Evolutionary conservation across 2,329 filamentous ascomycete species (phyloP).

Genomic region (Ceratocystis eucalypticola): DNA sequence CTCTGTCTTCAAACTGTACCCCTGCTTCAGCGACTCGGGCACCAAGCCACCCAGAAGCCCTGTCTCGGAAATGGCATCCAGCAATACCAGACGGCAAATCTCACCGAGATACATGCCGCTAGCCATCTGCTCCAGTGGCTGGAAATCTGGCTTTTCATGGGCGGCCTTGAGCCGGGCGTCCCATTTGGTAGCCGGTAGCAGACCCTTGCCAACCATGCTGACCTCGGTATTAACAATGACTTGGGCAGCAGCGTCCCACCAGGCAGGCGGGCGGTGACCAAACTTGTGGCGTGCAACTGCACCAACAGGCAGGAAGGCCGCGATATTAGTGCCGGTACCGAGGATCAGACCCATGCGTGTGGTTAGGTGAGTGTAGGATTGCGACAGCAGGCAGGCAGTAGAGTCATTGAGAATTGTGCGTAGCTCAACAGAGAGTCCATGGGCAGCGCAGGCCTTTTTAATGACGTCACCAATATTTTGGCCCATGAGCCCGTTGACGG

Average conservation of each 20-base stretch:
- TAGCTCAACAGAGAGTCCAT: slow-evolving; percentile 41
- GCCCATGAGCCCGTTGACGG: slow-evolving; percentile 43
- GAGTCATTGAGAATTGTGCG: slow-evolving; percentile 54
- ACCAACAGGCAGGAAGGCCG: slow-evolving; percentile 47
- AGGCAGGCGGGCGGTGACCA: slow-evolving; percentile 38
- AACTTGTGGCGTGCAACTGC: slow-evolving; percentile 44
- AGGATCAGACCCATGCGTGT: slow-evolving; percentile 53
- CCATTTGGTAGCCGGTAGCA: slow-evolving; percentile 49
- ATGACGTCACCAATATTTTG: slow-evolving; percentile 48
- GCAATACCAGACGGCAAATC: slow-evolving; percentile 42
- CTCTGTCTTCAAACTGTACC: slow-evolving; percentile 48
- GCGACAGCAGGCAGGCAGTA: slow-evolving; percentile 50
- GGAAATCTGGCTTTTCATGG: slow-evolving; percentile 45
- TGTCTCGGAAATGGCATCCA: slow-evolving; percentile 44
- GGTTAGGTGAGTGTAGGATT: slow-evolving; percentile 44
- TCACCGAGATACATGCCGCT: slow-evolving; percentile 56
- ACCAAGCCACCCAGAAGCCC: slow-evolving; percentile 44
- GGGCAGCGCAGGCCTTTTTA: slow-evolving; percentile 37
- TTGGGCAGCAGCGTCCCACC: slow-evolving; percentile 46
- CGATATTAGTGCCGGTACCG: slow-evolving; percentile 54
- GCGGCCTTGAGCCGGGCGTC: slow-evolving; percentile 39
- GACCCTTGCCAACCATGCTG: slow-evolving; percentile 49
- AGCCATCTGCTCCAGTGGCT: slow-evolving; percentile 49
- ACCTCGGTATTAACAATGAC: slow-evolving; percentile 56
- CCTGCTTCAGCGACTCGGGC: slow-evolving; percentile 37